Evolutionary conservation across 768 basidiomycete genomes (phyloP), one percentile per base, ranked within the genome.

Genomic region (Boletus subcaerulescens): DNA sequence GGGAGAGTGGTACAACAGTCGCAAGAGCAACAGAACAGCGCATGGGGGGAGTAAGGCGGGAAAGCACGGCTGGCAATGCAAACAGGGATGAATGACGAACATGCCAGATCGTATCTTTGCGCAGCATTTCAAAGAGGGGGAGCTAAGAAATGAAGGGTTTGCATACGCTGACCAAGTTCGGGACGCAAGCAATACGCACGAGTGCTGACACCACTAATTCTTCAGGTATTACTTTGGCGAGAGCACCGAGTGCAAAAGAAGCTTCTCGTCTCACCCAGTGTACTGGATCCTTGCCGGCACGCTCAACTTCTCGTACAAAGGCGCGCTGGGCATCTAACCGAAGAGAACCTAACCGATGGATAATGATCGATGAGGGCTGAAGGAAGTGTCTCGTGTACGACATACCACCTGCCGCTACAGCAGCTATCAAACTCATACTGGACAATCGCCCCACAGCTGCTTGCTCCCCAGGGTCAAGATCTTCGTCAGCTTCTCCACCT

Each of bases 381-480:
- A 57, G 31, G 41, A 48, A 53, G 45, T 48, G 43, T 48, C 48
- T 43, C 52, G 1, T 52, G 55, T 55, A 55, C 48, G 50, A 75
- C 80, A 66, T 68, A 89, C 87, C 86, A 58, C 83, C 85, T 26
- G 92, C 90, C 31, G 89, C 82, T 13, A 93, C 84, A 9, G 91
- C 86, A 38, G 93, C 93, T 76, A 96, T 90, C 48, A 97, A 74
- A 66, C 91, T 92, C 93, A 97, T 93, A 63, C 92, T 92, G 5
- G 91, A 90, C 46, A 96, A 76, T 53, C 93, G 80, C 6, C 95
- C 95, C 18, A 93, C 79, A 5, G 89, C 84, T 14, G 88, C 91
- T 66, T 95, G 91, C 60, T 92, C 83, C 31, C 72, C 74, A 15
- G 72, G 60, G 52, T 76, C 73, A 26, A 64, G 58, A 31, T 73